phyloP scores from a whole-genome alignment of 2,329 filamentous ascomycete genomes.

The Gnomoniopsis sp. region DNA sequence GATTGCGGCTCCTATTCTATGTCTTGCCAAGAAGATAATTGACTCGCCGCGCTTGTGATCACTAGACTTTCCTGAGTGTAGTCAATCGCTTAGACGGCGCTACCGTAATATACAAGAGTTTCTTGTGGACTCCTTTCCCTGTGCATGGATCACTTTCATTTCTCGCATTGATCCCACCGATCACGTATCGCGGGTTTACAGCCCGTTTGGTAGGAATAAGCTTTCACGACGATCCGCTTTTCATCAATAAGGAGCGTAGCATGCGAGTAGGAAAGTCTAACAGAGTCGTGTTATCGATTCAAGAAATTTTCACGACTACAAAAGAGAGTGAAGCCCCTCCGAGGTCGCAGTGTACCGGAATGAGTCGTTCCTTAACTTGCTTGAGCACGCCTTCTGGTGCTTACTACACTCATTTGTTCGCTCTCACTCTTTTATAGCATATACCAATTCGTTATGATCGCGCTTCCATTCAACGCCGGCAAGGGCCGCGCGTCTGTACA shows the following conservation, averaged over 20 bases:
- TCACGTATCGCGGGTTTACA: no score
- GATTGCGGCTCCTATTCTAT: background rate
- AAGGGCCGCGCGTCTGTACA: conserved; percentile 6
- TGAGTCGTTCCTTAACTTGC: background rate
- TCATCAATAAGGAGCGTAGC: no score
- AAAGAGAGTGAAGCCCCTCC: no score
- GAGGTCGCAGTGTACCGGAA: background rate
- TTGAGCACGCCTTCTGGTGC: background rate
- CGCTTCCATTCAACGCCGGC: conserved; percentile 6
- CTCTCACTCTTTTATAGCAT: background rate
- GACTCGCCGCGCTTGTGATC: background rate
- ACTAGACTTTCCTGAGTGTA: background rate
- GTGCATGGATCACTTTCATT: background rate
- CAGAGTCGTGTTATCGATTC: no score
- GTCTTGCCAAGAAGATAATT: background rate
- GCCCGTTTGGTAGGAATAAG: no score
- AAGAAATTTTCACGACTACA: no score
- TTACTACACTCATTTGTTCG: background rate
- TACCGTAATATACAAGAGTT: background rate
- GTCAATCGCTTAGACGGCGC: background rate
- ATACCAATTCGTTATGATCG: background rate
- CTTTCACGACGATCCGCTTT: no score
- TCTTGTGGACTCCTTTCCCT: background rate
- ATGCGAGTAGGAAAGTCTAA: no score
- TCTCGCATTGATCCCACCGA: no score